Base-by-base conservation (phyloP, 2,329 filamentous ascomycete genomes). In the Hypoxylon sp. region DNA sequence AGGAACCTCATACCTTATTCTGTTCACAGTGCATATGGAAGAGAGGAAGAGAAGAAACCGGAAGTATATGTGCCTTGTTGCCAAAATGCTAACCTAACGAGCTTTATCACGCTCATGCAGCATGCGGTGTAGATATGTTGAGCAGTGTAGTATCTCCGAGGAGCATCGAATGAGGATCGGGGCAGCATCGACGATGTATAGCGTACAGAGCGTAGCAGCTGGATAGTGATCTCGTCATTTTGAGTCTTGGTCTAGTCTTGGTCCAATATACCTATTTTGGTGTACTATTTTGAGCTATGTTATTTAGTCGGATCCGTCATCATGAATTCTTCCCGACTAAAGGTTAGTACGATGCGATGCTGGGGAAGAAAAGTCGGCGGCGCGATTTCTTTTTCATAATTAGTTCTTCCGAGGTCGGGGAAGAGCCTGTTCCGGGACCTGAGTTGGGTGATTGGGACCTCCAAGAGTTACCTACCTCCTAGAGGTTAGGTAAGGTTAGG, bases 361-460 rank as follows among this genome's bases (percentile, higher is more conserved):
- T 34, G 37, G 52, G 32, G 26, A 55, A 53, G 49, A 17, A 17
- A 22, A 44, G 17, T 41, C 48, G 20, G 17, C 49, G 55, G 56
- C 56, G 61, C 39, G 34, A 54, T 61, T 58, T 59, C 59, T 56
- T 59, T 52, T 52, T 32, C 30, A 6, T 4, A 17, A n/a, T 53
- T 34, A 24, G 51, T 37, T 39, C 37, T 60, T 70, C 69, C 69
- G 69, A 70, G 34, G 47, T 71, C 67, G 69, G 69, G 67, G 52
- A 54, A 62, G 48, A 30, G 11, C 30, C 11, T 32, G 30, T 32
- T 32, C 58, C 37, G 60, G 47, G 26, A 39, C 8, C 34, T 34
- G 30, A 44, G 47, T 48, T 46, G 44, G 19, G 4, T 37, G 11
- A 37, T 5, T 5, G 32, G n/a, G n/a, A 26, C 24, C 24, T 26